Evolutionary conservation across 1,139 yeast species (phyloP).

Genomic region (Meyerozyma athensensis): DNA sequence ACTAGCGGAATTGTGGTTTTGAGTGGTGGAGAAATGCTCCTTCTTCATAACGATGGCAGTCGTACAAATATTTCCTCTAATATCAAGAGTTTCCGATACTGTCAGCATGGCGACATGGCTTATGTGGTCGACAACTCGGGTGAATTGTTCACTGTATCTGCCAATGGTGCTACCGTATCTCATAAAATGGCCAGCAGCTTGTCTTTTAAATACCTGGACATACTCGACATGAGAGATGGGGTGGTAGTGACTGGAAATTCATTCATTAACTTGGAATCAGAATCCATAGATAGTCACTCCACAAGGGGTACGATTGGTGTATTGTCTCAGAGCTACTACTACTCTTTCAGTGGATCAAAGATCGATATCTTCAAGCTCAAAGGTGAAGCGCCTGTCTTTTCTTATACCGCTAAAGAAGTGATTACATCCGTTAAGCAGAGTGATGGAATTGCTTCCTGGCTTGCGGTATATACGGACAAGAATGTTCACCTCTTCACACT

Average conservation of each 20-base stretch:
- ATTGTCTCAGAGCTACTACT: neutral
- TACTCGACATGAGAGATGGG: neutral
- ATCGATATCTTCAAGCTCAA: neutral
- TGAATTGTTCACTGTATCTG: constrained; percentile 6
- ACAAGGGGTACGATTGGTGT: neutral
- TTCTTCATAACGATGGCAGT: constrained; percentile 16
- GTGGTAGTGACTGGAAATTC: neutral
- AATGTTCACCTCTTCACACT: neutral
- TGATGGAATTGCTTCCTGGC: neutral
- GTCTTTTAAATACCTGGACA: constrained; percentile 2
- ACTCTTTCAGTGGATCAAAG: neutral
- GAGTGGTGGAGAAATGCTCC: constrained; percentile 15
- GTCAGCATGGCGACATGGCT: constrained; percentile 1
- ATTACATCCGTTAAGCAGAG: neutral
- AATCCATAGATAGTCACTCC: constrained; percentile 5
- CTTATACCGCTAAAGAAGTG: neutral
- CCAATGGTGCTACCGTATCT: constrained; percentile 3
- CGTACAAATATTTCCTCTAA: constrained; percentile 11
- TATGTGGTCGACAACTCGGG: constrained; percentile 8
- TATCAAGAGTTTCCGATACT: constrained; percentile 3
- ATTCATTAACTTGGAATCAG: constrained; percentile 5
- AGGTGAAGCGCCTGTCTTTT: neutral
- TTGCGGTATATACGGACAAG: neutral
- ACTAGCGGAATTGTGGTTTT: constrained; percentile 14
- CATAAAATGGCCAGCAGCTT: neutral